These are phyloP conservation scores for Hypoxylon rickii DNA, from an alignment of 495 filamentous ascomycete genomes.

Conservation along the genomic window DNA sequence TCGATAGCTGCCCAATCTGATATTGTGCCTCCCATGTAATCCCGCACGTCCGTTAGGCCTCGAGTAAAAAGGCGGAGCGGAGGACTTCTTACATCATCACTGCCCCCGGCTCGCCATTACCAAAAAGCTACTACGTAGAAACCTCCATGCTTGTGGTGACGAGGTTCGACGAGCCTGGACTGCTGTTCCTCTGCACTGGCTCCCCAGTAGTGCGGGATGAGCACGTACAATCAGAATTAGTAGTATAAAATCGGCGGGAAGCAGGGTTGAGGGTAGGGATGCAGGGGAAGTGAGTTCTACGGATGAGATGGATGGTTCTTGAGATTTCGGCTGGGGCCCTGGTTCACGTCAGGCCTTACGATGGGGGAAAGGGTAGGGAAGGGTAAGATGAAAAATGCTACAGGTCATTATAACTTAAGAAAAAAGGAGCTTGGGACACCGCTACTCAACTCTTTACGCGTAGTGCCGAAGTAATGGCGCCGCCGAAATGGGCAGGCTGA, in stretches of 20 bases:
- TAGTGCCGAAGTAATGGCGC: conserved; percentile 35
- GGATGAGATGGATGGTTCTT: too few relatives aligned
- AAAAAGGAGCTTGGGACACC: conserved; percentile 25
- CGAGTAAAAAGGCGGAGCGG: too few relatives aligned
- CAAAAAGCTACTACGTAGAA: conserved; percentile 13
- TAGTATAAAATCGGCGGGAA: conserved; percentile 19
- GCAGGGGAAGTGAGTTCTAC: too few relatives aligned
- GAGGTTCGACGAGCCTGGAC: conserved; percentile 11
- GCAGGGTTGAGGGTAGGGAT: too few relatives aligned
- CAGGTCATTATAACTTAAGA: conserved; percentile 8
- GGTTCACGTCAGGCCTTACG: neutral
- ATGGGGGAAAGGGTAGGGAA: conserved; percentile 8
- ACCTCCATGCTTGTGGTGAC: conserved; percentile 13
- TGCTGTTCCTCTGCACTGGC: conserved; percentile 1
- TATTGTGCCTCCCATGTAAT: conserved; percentile 5
- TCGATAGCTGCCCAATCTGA: conserved; percentile 29
- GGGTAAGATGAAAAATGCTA: conserved; percentile 16
- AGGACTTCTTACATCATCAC: too few relatives aligned
- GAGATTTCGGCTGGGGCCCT: neutral
- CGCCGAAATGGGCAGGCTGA: conserved; percentile 31
- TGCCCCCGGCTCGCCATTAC: too few relatives aligned
- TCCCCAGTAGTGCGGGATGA: conserved; percentile 29
- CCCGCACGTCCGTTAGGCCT: too few relatives aligned
- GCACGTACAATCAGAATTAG: conserved; percentile 9
- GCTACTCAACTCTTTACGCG: neutral